A percentile compares a stretch with the other conserved stretches of the same genome.
Conservation (phyloP, 257 asterid genomes). For the Ophiorrhiza pumila region DNA sequence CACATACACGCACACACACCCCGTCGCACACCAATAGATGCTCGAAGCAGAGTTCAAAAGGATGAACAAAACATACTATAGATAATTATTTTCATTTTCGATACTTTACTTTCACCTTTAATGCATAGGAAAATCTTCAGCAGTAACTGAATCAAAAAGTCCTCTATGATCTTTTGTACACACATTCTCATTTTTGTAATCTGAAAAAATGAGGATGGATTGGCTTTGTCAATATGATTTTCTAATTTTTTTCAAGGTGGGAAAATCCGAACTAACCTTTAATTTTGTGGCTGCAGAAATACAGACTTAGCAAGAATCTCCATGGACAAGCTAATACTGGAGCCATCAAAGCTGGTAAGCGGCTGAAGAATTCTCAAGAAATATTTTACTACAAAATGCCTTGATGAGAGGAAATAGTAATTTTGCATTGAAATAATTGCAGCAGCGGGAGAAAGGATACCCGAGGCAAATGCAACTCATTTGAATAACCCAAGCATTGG, state of each 20-base stretch:
- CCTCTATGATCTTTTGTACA: neutral
- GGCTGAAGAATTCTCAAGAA: conserved; percentile 20
- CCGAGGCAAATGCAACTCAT: conserved; percentile 52
- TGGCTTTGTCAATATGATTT: neutral
- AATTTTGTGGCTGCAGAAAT: conserved; percentile 55
- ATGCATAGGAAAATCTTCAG: neutral
- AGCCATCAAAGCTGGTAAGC: conserved; percentile 65
- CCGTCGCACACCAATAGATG: neutral
- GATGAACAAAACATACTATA: neutral
- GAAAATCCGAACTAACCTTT: conserved; percentile 15
- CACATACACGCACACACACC: neutral
- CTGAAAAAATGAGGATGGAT: conserved; percentile 1
- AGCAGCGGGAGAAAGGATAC: conserved; percentile 51
- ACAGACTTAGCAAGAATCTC: conserved; percentile 81
- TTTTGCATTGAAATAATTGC: conserved; percentile 26
- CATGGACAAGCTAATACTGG: conserved; percentile 72
- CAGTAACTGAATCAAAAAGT: neutral
- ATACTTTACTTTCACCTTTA: neutral
- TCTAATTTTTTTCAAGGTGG: neutral
- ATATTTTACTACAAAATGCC: conserved; percentile 8
- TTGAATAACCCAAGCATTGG: conserved; percentile 40
- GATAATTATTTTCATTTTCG: conserved; percentile 1
- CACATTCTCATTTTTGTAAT: neutral
- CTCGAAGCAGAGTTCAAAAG: neutral
- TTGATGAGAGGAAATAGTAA: conserved; percentile 13